phyloP scores from a whole-genome alignment of 331 rosid genomes.

The Quercus tomentella region DNA sequence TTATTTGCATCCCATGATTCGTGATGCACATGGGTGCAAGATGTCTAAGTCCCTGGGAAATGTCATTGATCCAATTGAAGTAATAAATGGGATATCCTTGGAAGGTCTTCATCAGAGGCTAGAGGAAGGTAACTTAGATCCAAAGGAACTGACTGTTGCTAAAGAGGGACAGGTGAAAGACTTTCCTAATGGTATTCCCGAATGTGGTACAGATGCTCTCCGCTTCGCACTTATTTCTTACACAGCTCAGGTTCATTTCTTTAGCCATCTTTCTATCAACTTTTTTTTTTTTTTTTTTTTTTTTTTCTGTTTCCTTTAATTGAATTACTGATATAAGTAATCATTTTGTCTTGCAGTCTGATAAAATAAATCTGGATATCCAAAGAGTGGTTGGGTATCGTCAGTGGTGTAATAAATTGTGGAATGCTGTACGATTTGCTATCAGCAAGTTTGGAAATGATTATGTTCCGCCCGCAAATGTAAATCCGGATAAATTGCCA shows the following conservation, averaged over 20 bases:
- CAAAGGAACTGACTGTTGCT: conserved; percentile 65
- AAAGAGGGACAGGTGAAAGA: conserved; percentile 84
- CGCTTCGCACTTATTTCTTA: conserved; percentile 87
- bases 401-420: conserved; percentile 19
- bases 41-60: conserved; percentile 96
- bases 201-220: conserved; percentile 94
- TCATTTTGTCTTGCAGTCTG: conserved; percentile 54
- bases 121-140: conserved; percentile 85
- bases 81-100: conserved; percentile 67
- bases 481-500: conserved; percentile 60
- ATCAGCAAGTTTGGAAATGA: conserved; percentile 88
- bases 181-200: conserved; percentile 82
- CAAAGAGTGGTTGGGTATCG: conserved; percentile 93
- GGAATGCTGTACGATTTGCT: conserved; percentile 92
- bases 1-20: conserved; percentile 92
- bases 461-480: conserved; percentile 53
- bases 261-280: not conserved
- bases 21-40: conserved; percentile 97
- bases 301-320: not conserved
- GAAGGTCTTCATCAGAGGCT: conserved; percentile 81
- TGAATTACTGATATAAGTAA: not conserved
- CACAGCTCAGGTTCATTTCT: conserved; percentile 80
- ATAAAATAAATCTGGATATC: conserved; percentile 87
- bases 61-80: conserved; percentile 95
- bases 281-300: too few species aligned